Evolutionary conservation across 805 yeast species (phyloP), one percentile per base, ranked within the genome.

Genomic region (Yarrowia yakushimensis): DNA sequence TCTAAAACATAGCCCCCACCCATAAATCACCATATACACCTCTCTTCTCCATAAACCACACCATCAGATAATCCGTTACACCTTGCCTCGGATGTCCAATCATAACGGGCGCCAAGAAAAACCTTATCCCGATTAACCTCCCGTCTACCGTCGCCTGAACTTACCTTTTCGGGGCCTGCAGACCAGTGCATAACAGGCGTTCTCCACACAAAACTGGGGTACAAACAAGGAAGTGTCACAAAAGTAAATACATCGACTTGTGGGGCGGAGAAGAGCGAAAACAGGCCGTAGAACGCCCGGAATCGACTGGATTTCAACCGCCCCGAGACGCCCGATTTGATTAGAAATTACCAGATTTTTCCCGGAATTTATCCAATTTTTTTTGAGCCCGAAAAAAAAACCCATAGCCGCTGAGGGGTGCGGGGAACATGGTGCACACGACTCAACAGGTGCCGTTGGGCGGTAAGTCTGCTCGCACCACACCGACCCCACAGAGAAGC

Each of bases 401-500:
- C 27, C 50, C 12, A 43, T 43, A 43, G 50, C 50, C 50, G 50
- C 50, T 43, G 50, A 5, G 50, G 50, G 50, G 50, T 42, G 46
- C 46, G 46, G 46, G 46, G 46, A 25, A 43, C 27, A 17, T 20
- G 20, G 45, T 41, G 50, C 52, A 45, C 52, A 45, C 52, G 52
- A 45, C 52, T 20, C 52, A 45, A 45, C 52, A 45, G 52, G 18
- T 45, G 18, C 36, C 36, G 52, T 30, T 45, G 52, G 50, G 22
- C 33, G 23, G 33, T 2, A 18, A 18, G 3, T n/a, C 6, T 34
- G 20, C 17, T 4, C 37, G 22, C n/a, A n/a, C n/a, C 13, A 8
- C 42, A 4, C 6, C n/a, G 31, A 36, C 39, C 39, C 39, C 39
- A 36, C 39, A 36, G n/a, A 36, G 37, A 36, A 8, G 48, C 48